These are phyloP conservation scores for Talaromyces sp. DNA, from an alignment of 2,329 filamentous ascomycete species.

Conservation along the genomic window DNA sequence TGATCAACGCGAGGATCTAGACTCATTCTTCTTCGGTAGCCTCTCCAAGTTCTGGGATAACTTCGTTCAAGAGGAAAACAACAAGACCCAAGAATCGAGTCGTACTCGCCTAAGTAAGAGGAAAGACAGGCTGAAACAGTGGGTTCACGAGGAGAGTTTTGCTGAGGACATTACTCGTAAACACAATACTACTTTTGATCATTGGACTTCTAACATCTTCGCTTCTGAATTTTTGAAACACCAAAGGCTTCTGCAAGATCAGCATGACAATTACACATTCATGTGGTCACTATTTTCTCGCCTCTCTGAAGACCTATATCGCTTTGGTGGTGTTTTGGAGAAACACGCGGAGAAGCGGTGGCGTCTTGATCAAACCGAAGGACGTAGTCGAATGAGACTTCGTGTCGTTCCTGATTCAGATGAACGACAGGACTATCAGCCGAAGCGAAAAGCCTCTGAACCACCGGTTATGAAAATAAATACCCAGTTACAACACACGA, in stretches of 20 bases:
- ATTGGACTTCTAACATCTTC: conserved; percentile 96
- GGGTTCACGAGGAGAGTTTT: conserved; percentile 65
- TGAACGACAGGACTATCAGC: conserved; percentile 70
- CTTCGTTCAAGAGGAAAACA: conserved; percentile 78
- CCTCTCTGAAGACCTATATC: conserved; percentile 70
- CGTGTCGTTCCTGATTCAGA: conserved; percentile 73
- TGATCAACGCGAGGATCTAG: conserved; percentile 69
- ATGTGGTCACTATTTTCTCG: conserved; percentile 69
- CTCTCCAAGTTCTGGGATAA: conserved; percentile 82
- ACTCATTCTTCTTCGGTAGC: conserved; percentile 73
- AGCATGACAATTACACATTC: conserved; percentile 82
- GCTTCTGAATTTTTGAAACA: conserved; percentile 87
- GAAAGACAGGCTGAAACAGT: conserved; percentile 74
- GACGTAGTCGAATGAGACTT: conserved; percentile 88
- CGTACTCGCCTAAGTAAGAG: conserved; percentile 66
- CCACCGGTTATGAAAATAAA: conserved; percentile 44
- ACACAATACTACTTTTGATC: conserved; percentile 80
- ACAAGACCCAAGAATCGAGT: conserved; percentile 69
- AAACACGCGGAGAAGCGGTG: conserved; percentile 64
- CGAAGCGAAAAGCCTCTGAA: conserved; percentile 68
- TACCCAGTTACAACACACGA: conserved; percentile 37
- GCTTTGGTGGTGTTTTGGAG: conserved; percentile 76
- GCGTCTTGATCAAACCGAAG: conserved; percentile 93
- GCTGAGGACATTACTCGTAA: conserved; percentile 67
- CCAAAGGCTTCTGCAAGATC: conserved; percentile 82